phyloP scores from a whole-genome alignment of 257 asterid genomes.

The Primulina tabacum region DNA sequence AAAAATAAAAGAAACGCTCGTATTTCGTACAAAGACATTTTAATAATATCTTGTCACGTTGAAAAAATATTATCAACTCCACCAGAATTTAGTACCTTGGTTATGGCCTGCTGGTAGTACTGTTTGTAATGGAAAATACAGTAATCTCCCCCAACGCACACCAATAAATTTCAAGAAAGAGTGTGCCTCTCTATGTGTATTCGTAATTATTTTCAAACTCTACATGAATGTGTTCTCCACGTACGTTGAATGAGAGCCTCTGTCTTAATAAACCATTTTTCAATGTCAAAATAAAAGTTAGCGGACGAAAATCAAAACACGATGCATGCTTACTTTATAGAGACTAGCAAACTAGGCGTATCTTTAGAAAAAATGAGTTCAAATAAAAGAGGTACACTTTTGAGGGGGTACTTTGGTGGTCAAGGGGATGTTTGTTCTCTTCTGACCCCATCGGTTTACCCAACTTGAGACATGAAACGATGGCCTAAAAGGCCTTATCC shows the following conservation, averaged over 20 bases:
- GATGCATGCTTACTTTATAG: background rate
- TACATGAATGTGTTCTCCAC: constrained; percentile 67
- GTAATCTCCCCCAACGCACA: constrained; percentile 26
- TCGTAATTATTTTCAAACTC: constrained; percentile 31
- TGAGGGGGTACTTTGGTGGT: constrained; percentile 42
- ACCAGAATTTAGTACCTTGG: constrained; percentile 6
- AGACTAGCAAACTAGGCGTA: constrained; percentile 10
- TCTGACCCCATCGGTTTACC: constrained; percentile 38
- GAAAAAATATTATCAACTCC: constrained; percentile 30
- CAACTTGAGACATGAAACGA: constrained; percentile 48
- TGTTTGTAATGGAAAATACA: constrained; percentile 35
- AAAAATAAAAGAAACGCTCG: constrained; percentile 1
- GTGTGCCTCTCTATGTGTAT: constrained; percentile 18
- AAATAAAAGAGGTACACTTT: constrained; percentile 34
- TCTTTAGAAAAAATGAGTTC: constrained; percentile 33
- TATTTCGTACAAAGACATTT: background rate
- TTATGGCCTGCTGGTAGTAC: constrained; percentile 46
- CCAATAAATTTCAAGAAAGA: constrained; percentile 14
- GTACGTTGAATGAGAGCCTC: constrained; percentile 24
- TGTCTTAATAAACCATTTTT: background rate
- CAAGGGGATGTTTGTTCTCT: constrained; percentile 28
- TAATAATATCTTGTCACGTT: background rate
- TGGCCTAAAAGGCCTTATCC: constrained; percentile 53
- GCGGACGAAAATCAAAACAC: too few species aligned
- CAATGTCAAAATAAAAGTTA: background rate